A percentile compares a stretch with the other conserved stretches of the same genome.
phyloP scores from a whole-genome alignment of 1,139 yeast genomes.

The Pichia norvegensis region DNA sequence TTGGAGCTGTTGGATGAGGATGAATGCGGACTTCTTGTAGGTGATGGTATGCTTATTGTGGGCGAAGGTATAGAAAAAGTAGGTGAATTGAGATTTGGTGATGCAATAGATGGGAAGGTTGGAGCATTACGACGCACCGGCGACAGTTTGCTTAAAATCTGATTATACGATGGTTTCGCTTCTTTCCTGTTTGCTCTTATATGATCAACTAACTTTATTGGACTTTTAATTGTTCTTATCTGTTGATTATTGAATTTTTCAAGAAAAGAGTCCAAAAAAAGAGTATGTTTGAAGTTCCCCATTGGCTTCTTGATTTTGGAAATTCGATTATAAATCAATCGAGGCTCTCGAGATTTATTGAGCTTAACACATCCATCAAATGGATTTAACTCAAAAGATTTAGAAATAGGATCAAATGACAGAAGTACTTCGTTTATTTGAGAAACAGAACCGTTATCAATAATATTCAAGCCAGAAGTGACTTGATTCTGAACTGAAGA shows the following conservation, averaged over 20 bases:
- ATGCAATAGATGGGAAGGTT: conserved; percentile 1
- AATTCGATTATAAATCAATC: conserved; percentile 12
- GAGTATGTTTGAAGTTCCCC: neutral
- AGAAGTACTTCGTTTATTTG: conserved; percentile 20
- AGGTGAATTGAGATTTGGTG: conserved; percentile 5
- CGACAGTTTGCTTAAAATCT: neutral
- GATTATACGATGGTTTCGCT: neutral
- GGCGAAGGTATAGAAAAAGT: neutral
- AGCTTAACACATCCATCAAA: conserved; percentile 23
- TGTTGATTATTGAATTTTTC: neutral
- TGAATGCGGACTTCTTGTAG: neutral
- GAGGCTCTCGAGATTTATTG: conserved; percentile 27
- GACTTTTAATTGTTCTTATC: neutral
- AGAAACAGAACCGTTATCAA: neutral
- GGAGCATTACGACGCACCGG: conserved; percentile 1
- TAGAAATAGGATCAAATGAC: conserved; percentile 21
- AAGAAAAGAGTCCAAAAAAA: neutral
- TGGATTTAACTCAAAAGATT: conserved; percentile 21
- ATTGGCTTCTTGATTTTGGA: conserved; percentile 1
- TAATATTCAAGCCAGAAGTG: neutral
- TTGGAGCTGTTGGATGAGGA: neutral
- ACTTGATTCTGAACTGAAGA: neutral
- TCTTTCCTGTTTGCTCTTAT: neutral
- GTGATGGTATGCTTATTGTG: neutral
- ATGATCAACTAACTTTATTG: neutral